Percentiles rank a stretch among this genome's conserved stretches.
phyloP scores from a whole-genome alignment of 371 early-diverging fungal genomes.

The Parasitella parasitica region DNA sequence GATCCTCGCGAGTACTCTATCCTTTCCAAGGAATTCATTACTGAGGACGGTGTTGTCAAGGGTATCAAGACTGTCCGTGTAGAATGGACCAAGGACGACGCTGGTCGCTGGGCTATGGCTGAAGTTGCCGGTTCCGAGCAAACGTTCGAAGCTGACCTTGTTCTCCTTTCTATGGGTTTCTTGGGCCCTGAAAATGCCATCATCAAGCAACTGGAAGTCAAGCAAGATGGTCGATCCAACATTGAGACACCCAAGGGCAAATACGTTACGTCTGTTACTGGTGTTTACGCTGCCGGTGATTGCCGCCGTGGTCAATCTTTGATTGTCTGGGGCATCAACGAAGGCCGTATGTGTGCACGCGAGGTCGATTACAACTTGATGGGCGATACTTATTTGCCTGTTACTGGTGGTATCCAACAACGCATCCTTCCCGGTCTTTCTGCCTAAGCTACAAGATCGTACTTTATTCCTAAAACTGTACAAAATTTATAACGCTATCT shows the following conservation, averaged over 20 bases:
- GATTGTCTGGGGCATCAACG: slow-evolving; percentile 97
- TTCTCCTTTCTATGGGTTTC: slow-evolving; percentile 96
- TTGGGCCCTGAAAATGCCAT: slow-evolving; percentile 90
- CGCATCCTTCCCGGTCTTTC: slow-evolving; percentile 27
- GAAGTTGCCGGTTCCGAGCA: slow-evolving; percentile 84
- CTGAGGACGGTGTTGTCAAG: slow-evolving; percentile 79
- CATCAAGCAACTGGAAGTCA: slow-evolving; percentile 74
- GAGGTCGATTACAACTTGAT: slow-evolving; percentile 85
- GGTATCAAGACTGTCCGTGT: slow-evolving; percentile 94
- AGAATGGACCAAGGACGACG: slow-evolving; percentile 84
- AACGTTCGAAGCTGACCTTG: slow-evolving; percentile 85
- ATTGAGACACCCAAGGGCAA: slow-evolving; percentile 78
- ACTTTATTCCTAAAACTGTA: not conserved
- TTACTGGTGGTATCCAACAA: slow-evolving; percentile 67
- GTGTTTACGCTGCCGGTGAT: slow-evolving; percentile 96
- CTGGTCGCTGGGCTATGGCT: slow-evolving; percentile 86
- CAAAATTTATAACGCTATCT: not conserved
- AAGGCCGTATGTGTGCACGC: slow-evolving; percentile 94
- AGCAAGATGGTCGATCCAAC: slow-evolving; percentile 74
- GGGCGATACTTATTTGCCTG: slow-evolving; percentile 71
- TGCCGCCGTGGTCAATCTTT: slow-evolving; percentile 94
- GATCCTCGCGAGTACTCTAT: slow-evolving; percentile 95
- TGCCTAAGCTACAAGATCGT: not conserved
- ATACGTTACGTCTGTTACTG: slow-evolving; percentile 75
- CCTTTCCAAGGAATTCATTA: slow-evolving; percentile 92